Percentiles rank a stretch among this genome's conserved stretches.
These are phyloP conservation scores for Cordyceps militaris DNA, from an alignment of 2,329 filamentous ascomycete genomes.

Conservation along the genomic window DNA sequence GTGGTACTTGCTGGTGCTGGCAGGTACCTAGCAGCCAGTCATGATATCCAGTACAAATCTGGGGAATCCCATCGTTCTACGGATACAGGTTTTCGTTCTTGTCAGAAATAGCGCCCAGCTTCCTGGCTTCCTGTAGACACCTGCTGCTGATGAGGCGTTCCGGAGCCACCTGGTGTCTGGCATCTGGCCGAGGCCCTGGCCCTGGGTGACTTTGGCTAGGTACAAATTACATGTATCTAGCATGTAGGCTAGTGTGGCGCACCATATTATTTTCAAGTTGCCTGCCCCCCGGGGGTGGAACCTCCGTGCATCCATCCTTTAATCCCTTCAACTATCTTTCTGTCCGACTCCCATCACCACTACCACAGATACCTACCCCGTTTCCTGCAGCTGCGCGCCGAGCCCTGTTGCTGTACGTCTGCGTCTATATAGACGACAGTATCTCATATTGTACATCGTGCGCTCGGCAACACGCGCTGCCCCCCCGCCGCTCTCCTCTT, in stretches of 20 bases:
- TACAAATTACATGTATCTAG: background rate
- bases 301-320: conserved; percentile 8
- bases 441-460: background rate
- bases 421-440: background rate
- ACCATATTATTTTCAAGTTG: conserved; percentile 1
- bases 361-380: background rate
- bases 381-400: background rate
- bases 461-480: background rate
- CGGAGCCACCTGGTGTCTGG: background rate
- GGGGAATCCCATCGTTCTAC: no score
- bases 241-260: conserved; percentile 6
- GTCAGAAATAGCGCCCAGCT: background rate
- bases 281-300: conserved; percentile 11
- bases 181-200: background rate
- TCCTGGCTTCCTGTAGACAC: background rate
- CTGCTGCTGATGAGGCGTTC: background rate
- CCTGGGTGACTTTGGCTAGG: background rate
- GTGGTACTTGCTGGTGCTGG: no score
- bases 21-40: no score
- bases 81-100: background rate
- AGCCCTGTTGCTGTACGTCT: background rate
- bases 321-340: conserved; percentile 9
- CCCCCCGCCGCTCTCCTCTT: background rate
- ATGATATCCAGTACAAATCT: no score
- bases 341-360: background rate